Base-by-base conservation (phyloP, 1,139 yeast species). In the Geotrichum fermentans region DNA sequence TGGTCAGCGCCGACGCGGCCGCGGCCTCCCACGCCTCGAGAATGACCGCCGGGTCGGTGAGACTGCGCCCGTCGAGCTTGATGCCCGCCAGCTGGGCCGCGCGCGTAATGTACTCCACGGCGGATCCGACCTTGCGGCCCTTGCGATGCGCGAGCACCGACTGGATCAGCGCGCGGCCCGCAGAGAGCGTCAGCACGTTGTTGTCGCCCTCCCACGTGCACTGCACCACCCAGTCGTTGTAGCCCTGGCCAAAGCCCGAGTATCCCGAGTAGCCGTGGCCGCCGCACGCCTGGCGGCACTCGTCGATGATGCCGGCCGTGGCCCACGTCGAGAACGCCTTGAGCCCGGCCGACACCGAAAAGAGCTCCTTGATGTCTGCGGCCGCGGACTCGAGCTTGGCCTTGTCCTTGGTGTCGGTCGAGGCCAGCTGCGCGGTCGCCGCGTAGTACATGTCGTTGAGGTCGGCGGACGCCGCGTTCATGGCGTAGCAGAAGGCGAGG, bases 201-300 rank as follows among this genome's bases (percentile, higher is more conserved):
- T 87, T 87, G 67, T 87, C 96, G 69, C 96, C 96, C 72, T 87
- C 96, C 96, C 96, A 87, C 28, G 96, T 87, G 70, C 94, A 85
- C 71, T 87, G 95, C 40, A 87, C 96, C 28, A 83, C 94, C 86
- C 94, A 88, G 65, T 87, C 96, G 54, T 78, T 77, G 69, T 78
- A 85, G 33, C 89, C 89, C 64, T 83, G 85, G 51, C 94, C 95
- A 62, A 87, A 83, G 2, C 89, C 95, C 56, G 85, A 78, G 70
- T 87, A 87, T 20, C 87, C 78, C 20, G 92, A 84, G 69, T 87
- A 87, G 41, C 96, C 96, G 63, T 85, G 95, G 40, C 96, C 96
- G 69, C 96, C 96, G 71, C 95, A 87, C 14, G 94, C 77, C 70
- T 87, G 96, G 70, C 96, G 79, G 55, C 86, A 75, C 70, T 86